These are phyloP conservation scores for Dictyostelium discoideum DNA, from an alignment of 78 protist species.

Conservation along the genomic window DNA sequence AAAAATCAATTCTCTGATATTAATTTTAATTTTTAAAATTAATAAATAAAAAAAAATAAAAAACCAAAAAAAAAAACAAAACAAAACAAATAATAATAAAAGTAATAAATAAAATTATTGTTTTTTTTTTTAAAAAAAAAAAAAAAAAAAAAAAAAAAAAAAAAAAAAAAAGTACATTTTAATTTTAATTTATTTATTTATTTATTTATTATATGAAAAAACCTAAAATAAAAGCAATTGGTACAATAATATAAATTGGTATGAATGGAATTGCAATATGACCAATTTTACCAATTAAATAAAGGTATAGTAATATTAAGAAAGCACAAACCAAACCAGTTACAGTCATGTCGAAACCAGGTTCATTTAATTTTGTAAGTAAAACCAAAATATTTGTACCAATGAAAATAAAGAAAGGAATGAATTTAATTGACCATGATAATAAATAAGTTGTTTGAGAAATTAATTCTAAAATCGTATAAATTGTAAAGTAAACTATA, in stretches of 20 bases:
- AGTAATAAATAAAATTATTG: too few species aligned
- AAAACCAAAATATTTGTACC: background rate
- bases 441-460: background rate
- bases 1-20: constrained; percentile 70
- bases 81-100: too few species aligned
- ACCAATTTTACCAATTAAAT: background rate
- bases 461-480: background rate
- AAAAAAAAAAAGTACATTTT: background rate
- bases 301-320: background rate
- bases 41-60: background rate
- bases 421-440: constrained; percentile 16
- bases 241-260: background rate
- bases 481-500: background rate
- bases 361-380: background rate
- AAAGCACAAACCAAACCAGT: background rate
- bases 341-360: background rate
- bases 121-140: too few species aligned
- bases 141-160: background rate
- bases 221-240: background rate
- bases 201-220: background rate
- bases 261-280: constrained; percentile 11
- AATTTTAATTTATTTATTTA: background rate
- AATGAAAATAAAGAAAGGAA: constrained; percentile 34
- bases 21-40: constrained; percentile 13
- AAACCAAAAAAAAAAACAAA: background rate